These are phyloP conservation scores for Leucogyrophana mollusca DNA, from an alignment of 768 basidiomycete genomes.

Conservation along the genomic window DNA sequence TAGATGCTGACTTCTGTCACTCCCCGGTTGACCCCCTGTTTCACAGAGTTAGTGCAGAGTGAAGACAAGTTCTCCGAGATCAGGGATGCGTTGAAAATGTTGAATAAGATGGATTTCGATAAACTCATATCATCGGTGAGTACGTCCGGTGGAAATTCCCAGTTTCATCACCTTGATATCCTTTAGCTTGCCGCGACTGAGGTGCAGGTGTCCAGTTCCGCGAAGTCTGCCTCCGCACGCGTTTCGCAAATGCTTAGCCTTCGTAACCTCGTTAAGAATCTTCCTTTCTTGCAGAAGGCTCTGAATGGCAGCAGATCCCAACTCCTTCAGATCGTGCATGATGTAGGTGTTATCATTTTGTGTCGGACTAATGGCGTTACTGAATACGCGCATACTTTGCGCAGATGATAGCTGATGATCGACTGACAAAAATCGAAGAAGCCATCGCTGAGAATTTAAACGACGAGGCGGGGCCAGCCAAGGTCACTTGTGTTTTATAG, in stretches of 20 bases:
- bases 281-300: constrained; percentile 64
- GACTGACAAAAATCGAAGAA: constrained; percentile 60
- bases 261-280: constrained; percentile 63
- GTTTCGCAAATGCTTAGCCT: constrained; percentile 81
- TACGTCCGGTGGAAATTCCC: background rate
- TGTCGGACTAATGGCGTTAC: background rate
- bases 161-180: background rate
- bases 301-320: constrained; percentile 56
- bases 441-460: constrained; percentile 67
- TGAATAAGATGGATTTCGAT: constrained; percentile 87
- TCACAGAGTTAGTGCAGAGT: constrained; percentile 67
- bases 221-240: constrained; percentile 65
- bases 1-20: background rate
- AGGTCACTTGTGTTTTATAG: too few species aligned
- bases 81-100: constrained; percentile 61
- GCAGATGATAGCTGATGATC: constrained; percentile 75
- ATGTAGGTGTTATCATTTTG: constrained; percentile 36
- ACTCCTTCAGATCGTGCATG: constrained; percentile 59
- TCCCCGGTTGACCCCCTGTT: constrained; percentile 10
- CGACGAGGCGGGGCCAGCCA: constrained; percentile 60
- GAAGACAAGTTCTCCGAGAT: constrained; percentile 74
- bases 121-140: constrained; percentile 73
- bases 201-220: constrained; percentile 47
- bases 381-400: background rate
- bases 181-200: constrained; percentile 68